Base-by-base conservation (phyloP, 331 rosid species). In the Malus hybrid region DNA sequence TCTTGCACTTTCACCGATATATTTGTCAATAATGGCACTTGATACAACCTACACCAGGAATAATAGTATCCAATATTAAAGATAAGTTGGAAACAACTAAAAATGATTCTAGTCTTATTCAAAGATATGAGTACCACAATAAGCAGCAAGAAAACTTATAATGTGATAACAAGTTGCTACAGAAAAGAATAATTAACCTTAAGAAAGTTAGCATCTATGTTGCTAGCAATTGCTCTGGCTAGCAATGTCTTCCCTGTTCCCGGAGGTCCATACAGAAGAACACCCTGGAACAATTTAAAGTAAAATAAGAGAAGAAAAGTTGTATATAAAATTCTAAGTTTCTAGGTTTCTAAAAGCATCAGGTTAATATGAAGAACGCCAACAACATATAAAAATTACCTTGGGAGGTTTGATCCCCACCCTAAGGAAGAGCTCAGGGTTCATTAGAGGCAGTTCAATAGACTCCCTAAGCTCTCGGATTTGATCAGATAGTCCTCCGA, bases 211-310 rank as follows among this genome's bases (percentile, higher is more conserved):
- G 99, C 99, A 80, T 92, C 97, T 71, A 95, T 89, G 79, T 95
- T 95, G 65, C 99, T 95, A 28, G 99, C 99, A 85, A 95, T 92
- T 33, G 99, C 99, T 83, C 99, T 86, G 13, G 99, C 99, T 59
- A 95, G 86, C 80, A 95, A 77, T 18, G 97, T 95, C 87, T 95
- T 95, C 69, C 99, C 97, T 20, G 99, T 95, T 64, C 99, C 97
- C 44, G 99, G 99, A 79, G 99, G 99, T 56, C 99, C 99, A 65
- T 95, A 95, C 20, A 95, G 91, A 72, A 95, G 97, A 85, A 95
- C 99, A 74, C 99, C 97, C 99, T 94, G 54, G 28, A 79, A 33
- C 18, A 72, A 36, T 72, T 66, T 14, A 50, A 31, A 27, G 24
- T 24, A 65, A 59, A 10, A 32, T 11, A 67, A 70, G 64, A 6